These are phyloP conservation scores for Zizania palustris DNA, from an alignment of 202 grass and related monocot genomes.

Conservation along the genomic window DNA sequence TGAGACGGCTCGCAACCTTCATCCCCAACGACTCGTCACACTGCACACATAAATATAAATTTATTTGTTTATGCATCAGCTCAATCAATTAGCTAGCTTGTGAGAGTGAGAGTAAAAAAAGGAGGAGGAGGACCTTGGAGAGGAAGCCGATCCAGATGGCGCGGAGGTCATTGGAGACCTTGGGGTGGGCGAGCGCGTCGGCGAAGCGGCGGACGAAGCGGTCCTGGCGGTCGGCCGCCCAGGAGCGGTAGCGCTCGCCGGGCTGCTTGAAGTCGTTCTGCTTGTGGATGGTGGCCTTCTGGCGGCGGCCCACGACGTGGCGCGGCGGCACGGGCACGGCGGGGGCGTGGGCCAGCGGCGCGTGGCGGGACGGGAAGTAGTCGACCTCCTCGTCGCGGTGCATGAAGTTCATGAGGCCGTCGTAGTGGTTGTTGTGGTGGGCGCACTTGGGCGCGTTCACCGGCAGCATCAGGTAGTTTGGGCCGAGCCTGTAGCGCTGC, in stretches of 20 bases:
- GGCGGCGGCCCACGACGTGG: slow-evolving; percentile 51
- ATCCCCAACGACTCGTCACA: slow-evolving; percentile 70
- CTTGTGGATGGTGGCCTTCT: slow-evolving; percentile 69
- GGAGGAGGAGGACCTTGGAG: slow-evolving; percentile 45
- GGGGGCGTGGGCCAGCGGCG: slow-evolving; percentile 58
- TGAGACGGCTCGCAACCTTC: slow-evolving; percentile 76
- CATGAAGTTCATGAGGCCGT: slow-evolving; percentile 94
- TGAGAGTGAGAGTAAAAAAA: too few species aligned
- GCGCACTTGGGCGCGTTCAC: slow-evolving; percentile 86
- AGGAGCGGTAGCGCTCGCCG: slow-evolving; percentile 74
- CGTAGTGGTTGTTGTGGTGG: slow-evolving; percentile 82
- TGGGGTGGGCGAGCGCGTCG: slow-evolving; percentile 49
- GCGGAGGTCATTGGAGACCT: slow-evolving; percentile 82
- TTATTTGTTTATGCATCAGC: too few species aligned
- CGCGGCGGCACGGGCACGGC: slow-evolving; percentile 45
- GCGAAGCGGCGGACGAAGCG: slow-evolving; percentile 59
- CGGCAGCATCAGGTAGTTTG: slow-evolving; percentile 93
- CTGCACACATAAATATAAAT: slow-evolving; percentile 42
- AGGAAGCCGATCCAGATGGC: slow-evolving; percentile 70
- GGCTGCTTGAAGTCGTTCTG: slow-evolving; percentile 90
- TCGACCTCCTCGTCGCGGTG: slow-evolving; percentile 96
- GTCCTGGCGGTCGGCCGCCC: slow-evolving; percentile 84
- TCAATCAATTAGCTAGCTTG: too few species aligned
- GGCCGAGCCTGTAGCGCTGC: slow-evolving; percentile 76
- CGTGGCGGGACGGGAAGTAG: slow-evolving; percentile 83